These are phyloP conservation scores for Cucumis melo DNA, from an alignment of 306 rosid species.

Conservation along the genomic window DNA sequence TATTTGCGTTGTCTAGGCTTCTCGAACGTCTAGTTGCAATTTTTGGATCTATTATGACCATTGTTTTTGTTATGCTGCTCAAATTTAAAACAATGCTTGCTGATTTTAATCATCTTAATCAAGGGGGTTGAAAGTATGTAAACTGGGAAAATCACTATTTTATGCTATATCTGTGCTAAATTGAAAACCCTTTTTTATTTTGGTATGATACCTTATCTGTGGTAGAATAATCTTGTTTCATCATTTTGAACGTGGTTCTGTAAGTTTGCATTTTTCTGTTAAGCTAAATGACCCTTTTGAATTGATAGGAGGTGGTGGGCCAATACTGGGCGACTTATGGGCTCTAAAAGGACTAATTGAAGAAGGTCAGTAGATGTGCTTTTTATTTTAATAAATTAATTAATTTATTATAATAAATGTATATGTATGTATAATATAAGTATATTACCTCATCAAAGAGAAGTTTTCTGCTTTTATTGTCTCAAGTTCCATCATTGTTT, in stretches of 20 bases:
- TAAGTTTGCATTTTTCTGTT: neutral
- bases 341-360: constrained; percentile 91
- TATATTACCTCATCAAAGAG: neutral
- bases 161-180: neutral
- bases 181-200: neutral
- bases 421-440: too few relatives aligned
- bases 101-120: neutral
- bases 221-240: neutral
- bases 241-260: constrained; percentile 3
- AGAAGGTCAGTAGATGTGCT: constrained; percentile 39
- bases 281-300: constrained; percentile 4
- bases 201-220: neutral
- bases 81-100: neutral
- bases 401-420: neutral
- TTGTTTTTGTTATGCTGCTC: too few relatives aligned
- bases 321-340: constrained; percentile 99
- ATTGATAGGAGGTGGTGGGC: constrained; percentile 84
- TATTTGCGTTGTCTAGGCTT: too few relatives aligned
- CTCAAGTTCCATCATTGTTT: neutral
- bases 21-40: too few relatives aligned
- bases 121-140: neutral
- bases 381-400: neutral
- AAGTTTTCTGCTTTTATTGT: neutral
- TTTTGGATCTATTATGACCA: too few relatives aligned
- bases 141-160: neutral